Conservation (phyloP, 1,284 basidiomycete genomes). For the Leccinum pallidistipes region DNA sequence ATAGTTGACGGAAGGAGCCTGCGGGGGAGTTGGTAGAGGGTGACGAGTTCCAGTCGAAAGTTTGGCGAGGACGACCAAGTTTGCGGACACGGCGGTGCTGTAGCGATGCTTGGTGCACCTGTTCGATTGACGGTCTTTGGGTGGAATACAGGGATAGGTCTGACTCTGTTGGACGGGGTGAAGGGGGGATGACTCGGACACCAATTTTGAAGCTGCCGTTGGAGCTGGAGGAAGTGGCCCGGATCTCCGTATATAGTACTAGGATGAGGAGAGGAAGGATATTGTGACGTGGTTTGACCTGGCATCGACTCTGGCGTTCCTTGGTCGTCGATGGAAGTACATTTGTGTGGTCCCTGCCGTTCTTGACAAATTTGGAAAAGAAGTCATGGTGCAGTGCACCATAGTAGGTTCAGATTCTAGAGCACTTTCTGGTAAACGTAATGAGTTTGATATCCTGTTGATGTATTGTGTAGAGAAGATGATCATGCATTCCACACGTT, state of each 20-base stretch:
- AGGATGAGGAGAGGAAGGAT: conserved; percentile 20
- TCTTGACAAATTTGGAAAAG: conserved; percentile 50
- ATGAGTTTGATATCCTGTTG: no score
- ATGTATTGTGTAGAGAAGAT: no score
- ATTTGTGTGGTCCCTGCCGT: conserved; percentile 8
- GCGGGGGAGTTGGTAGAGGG: conserved; percentile 17
- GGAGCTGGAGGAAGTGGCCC: conserved; percentile 27
- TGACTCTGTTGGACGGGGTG: conserved; percentile 20
- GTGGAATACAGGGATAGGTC: conserved; percentile 14
- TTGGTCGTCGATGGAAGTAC: conserved; percentile 7
- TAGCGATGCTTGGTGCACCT: conserved; percentile 14
- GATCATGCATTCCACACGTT: no score
- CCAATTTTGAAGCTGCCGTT: conserved; percentile 32
- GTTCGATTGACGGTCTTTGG: conserved; percentile 20
- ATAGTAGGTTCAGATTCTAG: no score
- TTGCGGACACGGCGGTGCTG: conserved; percentile 34
- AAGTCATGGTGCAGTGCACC: conserved; percentile 28
- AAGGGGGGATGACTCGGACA: conserved; percentile 27
- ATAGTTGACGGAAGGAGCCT: conserved; percentile 30
- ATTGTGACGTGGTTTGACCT: conserved; percentile 30
- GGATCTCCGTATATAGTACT: conserved; percentile 4
- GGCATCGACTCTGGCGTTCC: background rate
- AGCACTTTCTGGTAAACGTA: no score
- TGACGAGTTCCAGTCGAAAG: conserved; percentile 24
- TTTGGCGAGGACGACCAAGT: conserved; percentile 20